Evolutionary conservation across 176 grass and related monocot species (phyloP).

Genomic region (Elymus sibiricus): DNA sequence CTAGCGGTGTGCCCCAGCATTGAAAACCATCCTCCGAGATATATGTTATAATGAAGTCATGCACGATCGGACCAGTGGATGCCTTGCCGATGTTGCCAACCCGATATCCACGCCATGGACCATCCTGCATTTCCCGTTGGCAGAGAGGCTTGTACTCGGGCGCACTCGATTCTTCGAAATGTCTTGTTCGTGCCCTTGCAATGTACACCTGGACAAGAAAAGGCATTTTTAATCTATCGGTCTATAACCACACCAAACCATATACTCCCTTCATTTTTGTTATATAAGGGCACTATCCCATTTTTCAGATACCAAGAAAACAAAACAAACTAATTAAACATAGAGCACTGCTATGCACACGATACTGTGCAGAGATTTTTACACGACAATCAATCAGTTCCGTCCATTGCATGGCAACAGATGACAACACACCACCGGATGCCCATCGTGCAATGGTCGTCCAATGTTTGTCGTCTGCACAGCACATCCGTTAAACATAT

Average conservation of each 20-base stretch:
- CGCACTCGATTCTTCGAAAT: not conserved
- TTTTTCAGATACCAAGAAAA: too few species aligned
- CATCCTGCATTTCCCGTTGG: not conserved
- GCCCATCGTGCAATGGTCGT: too few species aligned
- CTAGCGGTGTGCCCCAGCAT: not conserved
- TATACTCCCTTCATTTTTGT: too few species aligned
- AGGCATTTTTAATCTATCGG: not conserved
- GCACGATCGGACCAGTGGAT: not conserved
- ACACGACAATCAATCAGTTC: too few species aligned
- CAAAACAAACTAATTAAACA: too few species aligned
- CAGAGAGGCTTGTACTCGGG: not conserved
- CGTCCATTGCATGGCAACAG: too few species aligned
- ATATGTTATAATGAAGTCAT: not conserved
- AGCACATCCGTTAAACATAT: too few species aligned
- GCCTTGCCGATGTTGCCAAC: not conserved
- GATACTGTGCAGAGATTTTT: too few species aligned
- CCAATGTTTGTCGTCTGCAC: too few species aligned
- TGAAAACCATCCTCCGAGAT: conserved; percentile 5
- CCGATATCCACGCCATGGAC: not conserved
- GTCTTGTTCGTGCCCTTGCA: not conserved
- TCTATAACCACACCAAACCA: not conserved
- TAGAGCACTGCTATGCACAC: too few species aligned
- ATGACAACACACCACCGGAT: too few species aligned
- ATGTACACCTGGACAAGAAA: not conserved
- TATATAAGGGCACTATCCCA: too few species aligned